phyloP scores from a whole-genome alignment of 148 eudicot genomes.

The Vaccinium corymbosum region DNA sequence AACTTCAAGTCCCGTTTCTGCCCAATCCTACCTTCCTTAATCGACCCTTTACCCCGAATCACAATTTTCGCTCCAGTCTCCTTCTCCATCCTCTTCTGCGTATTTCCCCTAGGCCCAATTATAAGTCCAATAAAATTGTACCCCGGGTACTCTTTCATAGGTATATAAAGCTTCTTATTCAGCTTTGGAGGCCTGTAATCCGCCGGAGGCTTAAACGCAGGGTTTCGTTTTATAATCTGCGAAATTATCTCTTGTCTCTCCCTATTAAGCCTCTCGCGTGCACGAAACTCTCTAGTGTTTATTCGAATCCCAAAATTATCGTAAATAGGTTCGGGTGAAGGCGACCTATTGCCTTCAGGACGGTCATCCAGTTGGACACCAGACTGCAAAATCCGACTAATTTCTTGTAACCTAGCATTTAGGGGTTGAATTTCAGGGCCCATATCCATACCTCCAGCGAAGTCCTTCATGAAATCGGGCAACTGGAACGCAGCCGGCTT shows the following conservation, averaged over 20 bases:
- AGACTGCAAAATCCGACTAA: constrained; percentile 66
- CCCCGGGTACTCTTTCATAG: constrained; percentile 83
- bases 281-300: constrained; percentile 83
- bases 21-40: constrained; percentile 68
- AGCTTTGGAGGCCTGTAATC: constrained; percentile 84
- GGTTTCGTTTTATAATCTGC: constrained; percentile 71
- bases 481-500: constrained; percentile 53
- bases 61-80: constrained; percentile 93
- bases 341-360: constrained; percentile 83
- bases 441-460: constrained; percentile 69
- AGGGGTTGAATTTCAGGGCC: constrained; percentile 74
- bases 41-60: constrained; percentile 82
- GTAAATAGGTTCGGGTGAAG: constrained; percentile 85
- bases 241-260: constrained; percentile 75
- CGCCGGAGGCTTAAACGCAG: constrained; percentile 80
- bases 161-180: constrained; percentile 81
- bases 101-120: constrained; percentile 93
- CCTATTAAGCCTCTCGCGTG: constrained; percentile 61
- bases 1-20: constrained; percentile 76
- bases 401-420: constrained; percentile 63
- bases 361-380: constrained; percentile 72
- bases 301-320: constrained; percentile 81
- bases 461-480: constrained; percentile 76
- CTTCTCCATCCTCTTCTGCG: constrained; percentile 85
- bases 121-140: constrained; percentile 86